These are phyloP conservation scores for Phytophthora citrophthora DNA, from an alignment of 352 stramenopile species.

Conservation along the genomic window DNA sequence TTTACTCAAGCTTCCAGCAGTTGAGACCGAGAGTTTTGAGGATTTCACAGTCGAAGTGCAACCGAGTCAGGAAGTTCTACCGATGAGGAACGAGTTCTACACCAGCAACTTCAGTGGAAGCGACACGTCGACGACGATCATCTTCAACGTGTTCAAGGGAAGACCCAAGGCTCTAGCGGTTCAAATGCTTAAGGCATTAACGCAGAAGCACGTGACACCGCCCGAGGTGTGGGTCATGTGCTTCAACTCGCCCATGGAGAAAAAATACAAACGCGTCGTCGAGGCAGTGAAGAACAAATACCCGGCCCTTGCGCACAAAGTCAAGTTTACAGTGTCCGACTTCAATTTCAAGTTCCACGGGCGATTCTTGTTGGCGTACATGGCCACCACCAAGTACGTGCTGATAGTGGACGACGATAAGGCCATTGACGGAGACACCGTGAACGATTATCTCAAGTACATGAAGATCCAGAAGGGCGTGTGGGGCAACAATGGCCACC, in stretches of 20 bases:
- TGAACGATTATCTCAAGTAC: slow-evolving; percentile 50
- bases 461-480: slow-evolving; percentile 47
- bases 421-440: slow-evolving; percentile 50
- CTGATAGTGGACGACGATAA: slow-evolving; percentile 59
- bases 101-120: slow-evolving; percentile 29
- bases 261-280: slow-evolving; percentile 50
- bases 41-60: slow-evolving; percentile 25
- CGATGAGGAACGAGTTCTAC: slow-evolving; percentile 67
- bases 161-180: slow-evolving; percentile 47
- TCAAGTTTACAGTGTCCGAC: slow-evolving; percentile 55
- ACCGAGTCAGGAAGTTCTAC: slow-evolving; percentile 26
- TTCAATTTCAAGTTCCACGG: slow-evolving; percentile 66
- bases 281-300: slow-evolving; percentile 32
- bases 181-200: slow-evolving; percentile 46
- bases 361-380: slow-evolving; percentile 59
- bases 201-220: slow-evolving; percentile 42
- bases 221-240: slow-evolving; percentile 72
- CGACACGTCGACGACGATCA: slow-evolving; percentile 73
- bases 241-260: slow-evolving; percentile 56
- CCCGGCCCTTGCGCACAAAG: slow-evolving; percentile 22
- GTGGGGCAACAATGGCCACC: slow-evolving; percentile 62
- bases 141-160: slow-evolving; percentile 77
- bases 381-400: slow-evolving; percentile 62
- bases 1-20: slow-evolving; percentile 27
- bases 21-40: slow-evolving; percentile 5